Evolutionary conservation across 106 monocot genomes (phyloP), one percentile per base, ranked within the genome.

Genomic region (Allium fistulosum): DNA sequence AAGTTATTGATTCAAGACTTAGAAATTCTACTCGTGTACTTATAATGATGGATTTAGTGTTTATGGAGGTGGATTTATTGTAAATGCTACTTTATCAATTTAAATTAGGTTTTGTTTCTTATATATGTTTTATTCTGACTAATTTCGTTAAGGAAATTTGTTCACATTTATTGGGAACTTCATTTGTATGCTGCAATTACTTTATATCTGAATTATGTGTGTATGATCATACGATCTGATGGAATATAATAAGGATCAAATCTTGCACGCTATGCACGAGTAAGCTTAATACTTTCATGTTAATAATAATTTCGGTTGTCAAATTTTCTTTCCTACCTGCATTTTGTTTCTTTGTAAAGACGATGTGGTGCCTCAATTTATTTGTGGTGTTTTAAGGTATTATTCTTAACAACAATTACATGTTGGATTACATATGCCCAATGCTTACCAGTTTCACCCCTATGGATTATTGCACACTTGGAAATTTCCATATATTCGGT

Each of bases 191-290:
- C n/a, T n/a, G n/a, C n/a, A n/a, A n/a, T n/a, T n/a, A n/a, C n/a
- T n/a, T n/a, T n/a, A n/a, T n/a, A n/a, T n/a, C n/a, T n/a, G n/a
- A n/a, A n/a, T n/a, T n/a, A n/a, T n/a, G n/a, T n/a, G n/a, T n/a
- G n/a, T n/a, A n/a, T n/a, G n/a, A n/a, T n/a, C n/a, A n/a, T n/a
- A n/a, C n/a, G n/a, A n/a, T n/a, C n/a, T n/a, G n/a, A n/a, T n/a
- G n/a, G n/a, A n/a, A n/a, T n/a, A n/a, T n/a, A n/a, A n/a, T n/a
- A 99, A 77, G 97, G 92, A 81, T 99, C 92, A 82, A 90, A 89
- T 57, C 61, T 99, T 61, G 72, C 77, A 70, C 78, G 97, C 59
- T 99, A 92, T 80, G 82, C 84, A 64, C 97, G 92, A 84, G 97
- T 92, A 22, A 72, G 49, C 58, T 63, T 4, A 46, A 4, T 50